Percentiles rank a stretch among this genome's conserved stretches.
Evolutionary conservation across 225 moss, liverwort and hornwort genomes (phyloP).

Genomic region (Polytrichum formosum): DNA sequence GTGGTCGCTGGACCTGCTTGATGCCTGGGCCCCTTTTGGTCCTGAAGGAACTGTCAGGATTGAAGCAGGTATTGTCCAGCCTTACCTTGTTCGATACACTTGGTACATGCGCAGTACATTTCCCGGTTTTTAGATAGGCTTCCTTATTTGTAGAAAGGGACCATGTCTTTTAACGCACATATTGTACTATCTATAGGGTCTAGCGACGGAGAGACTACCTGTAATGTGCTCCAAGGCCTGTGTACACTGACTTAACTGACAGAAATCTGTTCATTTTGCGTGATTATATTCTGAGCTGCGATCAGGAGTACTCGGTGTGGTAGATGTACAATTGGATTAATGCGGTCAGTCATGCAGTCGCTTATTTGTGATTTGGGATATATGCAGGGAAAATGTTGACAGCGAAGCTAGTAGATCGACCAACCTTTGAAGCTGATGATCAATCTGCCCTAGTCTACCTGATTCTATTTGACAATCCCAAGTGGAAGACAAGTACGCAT

Average conservation of each 20-base stretch:
- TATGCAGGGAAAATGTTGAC: conserved; percentile 47
- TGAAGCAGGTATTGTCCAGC: conserved; percentile 19
- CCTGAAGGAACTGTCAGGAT: conserved; percentile 25
- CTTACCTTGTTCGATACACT: too few relatives aligned
- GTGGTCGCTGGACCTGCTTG: conserved; percentile 75
- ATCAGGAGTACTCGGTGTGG: neutral
- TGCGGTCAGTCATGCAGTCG: too few relatives aligned
- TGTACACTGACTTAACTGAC: neutral
- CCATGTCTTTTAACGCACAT: too few relatives aligned
- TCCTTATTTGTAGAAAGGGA: too few relatives aligned
- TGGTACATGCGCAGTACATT: too few relatives aligned
- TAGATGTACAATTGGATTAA: neutral
- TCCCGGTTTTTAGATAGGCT: too few relatives aligned
- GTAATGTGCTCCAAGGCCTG: too few relatives aligned
- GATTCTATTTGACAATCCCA: conserved; percentile 46
- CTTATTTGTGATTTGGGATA: too few relatives aligned
- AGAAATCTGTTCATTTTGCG: too few relatives aligned
- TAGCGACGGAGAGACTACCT: too few relatives aligned
- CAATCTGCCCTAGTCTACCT: conserved; percentile 77
- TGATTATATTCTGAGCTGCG: too few relatives aligned
- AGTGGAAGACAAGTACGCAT: conserved; percentile 48
- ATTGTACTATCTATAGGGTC: too few relatives aligned
- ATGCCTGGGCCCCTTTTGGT: conserved; percentile 59
- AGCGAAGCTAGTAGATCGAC: conserved; percentile 48
- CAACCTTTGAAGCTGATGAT: conserved; percentile 68